Conservation (phyloP, 2,329 filamentous ascomycete genomes). For the Monosporascus sp. region DNA sequence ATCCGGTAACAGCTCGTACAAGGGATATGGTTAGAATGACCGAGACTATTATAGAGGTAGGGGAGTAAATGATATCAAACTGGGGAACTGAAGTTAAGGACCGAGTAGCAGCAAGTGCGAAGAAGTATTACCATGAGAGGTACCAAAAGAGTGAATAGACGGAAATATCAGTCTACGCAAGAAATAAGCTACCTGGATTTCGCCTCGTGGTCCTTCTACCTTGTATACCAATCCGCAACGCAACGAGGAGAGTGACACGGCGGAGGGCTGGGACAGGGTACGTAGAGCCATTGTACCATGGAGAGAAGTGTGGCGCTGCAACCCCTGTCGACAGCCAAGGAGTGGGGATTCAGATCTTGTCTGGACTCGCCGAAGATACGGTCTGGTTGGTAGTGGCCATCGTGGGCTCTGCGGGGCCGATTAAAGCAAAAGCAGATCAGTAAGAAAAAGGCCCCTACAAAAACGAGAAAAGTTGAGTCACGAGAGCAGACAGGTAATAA, state of each 20-base stretch:
- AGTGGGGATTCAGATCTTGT: constrained; percentile 19
- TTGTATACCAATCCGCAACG: constrained; percentile 15
- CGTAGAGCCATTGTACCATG: constrained; percentile 16
- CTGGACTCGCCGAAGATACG: constrained; percentile 26
- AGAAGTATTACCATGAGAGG: not conserved
- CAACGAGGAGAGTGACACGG: constrained; percentile 16
- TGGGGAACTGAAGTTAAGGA: not conserved
- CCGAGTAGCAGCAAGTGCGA: not conserved
- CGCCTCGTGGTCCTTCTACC: constrained; percentile 6
- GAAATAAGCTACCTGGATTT: constrained; percentile 3
- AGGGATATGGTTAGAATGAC: not conserved
- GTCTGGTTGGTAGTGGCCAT: constrained; percentile 27
- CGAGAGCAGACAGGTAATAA: constrained; percentile 4
- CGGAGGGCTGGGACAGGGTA: constrained; percentile 18
- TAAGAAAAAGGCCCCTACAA: constrained; percentile 7
- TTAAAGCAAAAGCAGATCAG: constrained; percentile 12
- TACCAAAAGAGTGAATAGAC: not conserved
- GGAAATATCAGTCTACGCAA: constrained; percentile 2
- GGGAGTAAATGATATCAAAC: too few species aligned
- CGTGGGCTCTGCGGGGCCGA: constrained; percentile 20
- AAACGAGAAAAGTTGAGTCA: constrained; percentile 17
- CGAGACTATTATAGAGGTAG: not conserved
- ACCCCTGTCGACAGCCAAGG: constrained; percentile 26
- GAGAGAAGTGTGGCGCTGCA: constrained; percentile 29
- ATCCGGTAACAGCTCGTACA: not conserved